Evolutionary conservation across 768 basidiomycete species (phyloP).

Genomic region (Termitomyces sp.): DNA sequence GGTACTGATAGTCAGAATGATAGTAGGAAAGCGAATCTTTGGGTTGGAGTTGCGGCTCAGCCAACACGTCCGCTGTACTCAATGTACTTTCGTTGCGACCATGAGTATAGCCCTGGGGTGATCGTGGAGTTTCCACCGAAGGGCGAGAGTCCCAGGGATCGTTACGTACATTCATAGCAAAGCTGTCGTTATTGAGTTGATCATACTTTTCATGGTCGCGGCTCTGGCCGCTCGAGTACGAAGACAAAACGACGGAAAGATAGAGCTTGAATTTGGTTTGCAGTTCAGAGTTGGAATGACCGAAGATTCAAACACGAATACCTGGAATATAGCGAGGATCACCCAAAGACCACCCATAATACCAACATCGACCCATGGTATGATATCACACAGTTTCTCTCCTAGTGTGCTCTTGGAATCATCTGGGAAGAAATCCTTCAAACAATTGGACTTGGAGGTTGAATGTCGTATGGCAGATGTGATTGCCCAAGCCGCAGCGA

Average conservation of each 20-base stretch:
- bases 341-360: conserved; percentile 89
- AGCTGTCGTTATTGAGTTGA: conserved; percentile 61
- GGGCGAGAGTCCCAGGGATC: conserved; percentile 68
- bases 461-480: conserved; percentile 75
- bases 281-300: not conserved
- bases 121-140: conserved; percentile 34
- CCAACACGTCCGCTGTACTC: conserved; percentile 51
- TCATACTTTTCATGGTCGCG: conserved; percentile 80
- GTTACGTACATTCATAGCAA: conserved; percentile 56
- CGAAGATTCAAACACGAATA: conserved; percentile 19
- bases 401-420: conserved; percentile 43
- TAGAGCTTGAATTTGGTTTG: conserved; percentile 33
- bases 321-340: conserved; percentile 72
- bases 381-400: conserved; percentile 77
- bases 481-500: conserved; percentile 77
- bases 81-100: conserved; percentile 46
- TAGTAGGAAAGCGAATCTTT: conserved; percentile 33
- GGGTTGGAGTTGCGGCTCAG: conserved; percentile 40
- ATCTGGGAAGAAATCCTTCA: conserved; percentile 48
- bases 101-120: conserved; percentile 37
- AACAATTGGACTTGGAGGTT: conserved; percentile 63
- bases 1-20: conserved; percentile 18
- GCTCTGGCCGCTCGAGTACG: conserved; percentile 69
- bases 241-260: conserved; percentile 37
- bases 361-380: conserved; percentile 89